phyloP scores from a whole-genome alignment of 164 flowering plant genomes.

The Macadamia integrifolia region DNA sequence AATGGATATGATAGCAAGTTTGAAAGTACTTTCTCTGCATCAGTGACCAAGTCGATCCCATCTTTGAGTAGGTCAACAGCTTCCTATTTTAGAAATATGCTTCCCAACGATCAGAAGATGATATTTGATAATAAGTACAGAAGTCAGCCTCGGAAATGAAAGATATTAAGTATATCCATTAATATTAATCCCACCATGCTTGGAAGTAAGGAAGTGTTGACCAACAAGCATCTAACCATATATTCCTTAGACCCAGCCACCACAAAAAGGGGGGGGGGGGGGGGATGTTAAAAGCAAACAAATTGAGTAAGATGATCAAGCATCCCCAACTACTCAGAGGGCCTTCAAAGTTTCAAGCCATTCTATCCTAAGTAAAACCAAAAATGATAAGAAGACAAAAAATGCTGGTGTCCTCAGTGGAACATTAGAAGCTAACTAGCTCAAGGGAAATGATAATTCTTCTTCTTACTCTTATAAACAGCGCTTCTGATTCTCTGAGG shows the following conservation, averaged over 20 bases:
- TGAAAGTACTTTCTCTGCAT: constrained; percentile 65
- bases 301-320: too few relatives aligned
- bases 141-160: background rate
- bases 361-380: too few relatives aligned
- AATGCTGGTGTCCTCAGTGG: background rate
- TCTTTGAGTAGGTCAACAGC: constrained; percentile 74
- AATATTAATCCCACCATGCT: too few relatives aligned
- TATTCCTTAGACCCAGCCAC: too few relatives aligned
- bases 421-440: background rate
- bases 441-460: background rate
- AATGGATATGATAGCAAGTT: constrained; percentile 81
- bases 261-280: too few relatives aligned
- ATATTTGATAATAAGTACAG: background rate
- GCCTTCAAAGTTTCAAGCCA: too few relatives aligned
- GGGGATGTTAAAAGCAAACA: too few relatives aligned
- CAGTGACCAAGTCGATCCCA: constrained; percentile 77
- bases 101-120: constrained; percentile 8
- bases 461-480: constrained; percentile 55
- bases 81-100: constrained; percentile 43
- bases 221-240: too few relatives aligned
- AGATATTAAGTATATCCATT: too few relatives aligned
- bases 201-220: too few relatives aligned
- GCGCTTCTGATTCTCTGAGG: constrained; percentile 63
- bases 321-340: too few relatives aligned
- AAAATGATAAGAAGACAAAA: too few relatives aligned